Conservation (phyloP, 805 yeast genomes). For the Saccharomyces eubayanus region DNA sequence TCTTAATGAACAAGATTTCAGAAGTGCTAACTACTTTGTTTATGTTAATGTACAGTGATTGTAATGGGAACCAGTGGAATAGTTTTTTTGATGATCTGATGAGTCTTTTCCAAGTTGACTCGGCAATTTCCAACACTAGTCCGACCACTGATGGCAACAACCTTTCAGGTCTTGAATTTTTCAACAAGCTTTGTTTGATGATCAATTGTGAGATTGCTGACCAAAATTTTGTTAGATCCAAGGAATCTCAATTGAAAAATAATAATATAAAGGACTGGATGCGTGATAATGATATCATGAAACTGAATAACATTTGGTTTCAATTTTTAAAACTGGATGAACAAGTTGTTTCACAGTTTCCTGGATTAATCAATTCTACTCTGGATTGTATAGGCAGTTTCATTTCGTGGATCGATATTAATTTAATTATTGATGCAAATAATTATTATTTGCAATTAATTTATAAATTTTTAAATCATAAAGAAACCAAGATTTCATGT, state of each 20-base stretch:
- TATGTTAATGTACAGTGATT: conserved; percentile 27
- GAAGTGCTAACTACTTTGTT: conserved; percentile 29
- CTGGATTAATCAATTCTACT: conserved; percentile 22
- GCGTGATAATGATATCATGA: conserved; percentile 64
- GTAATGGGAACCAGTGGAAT: conserved; percentile 26
- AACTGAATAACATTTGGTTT: conserved; percentile 61
- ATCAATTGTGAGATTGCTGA: conserved; percentile 93
- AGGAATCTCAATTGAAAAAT: conserved; percentile 54
- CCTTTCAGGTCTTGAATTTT: conserved; percentile 55
- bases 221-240: conserved; percentile 67
- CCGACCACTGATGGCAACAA: conserved; percentile 20
- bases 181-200: conserved; percentile 59
- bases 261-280: conserved; percentile 72
- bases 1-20: conserved; percentile 28
- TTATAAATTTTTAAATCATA: conserved; percentile 46
- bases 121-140: conserved; percentile 3
- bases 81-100: conserved; percentile 27
- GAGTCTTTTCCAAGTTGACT: conserved; percentile 16
- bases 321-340: conserved; percentile 27
- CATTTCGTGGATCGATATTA: conserved; percentile 88
- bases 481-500: conserved; percentile 48
- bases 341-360: conserved; percentile 17
- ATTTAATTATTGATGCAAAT: conserved; percentile 51
- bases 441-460: conserved; percentile 46
- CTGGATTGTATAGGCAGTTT: conserved; percentile 68